A percentile compares a stretch with the other conserved stretches of the same genome.
These are phyloP conservation scores for Tilletia walkeri DNA, from an alignment of 1,284 basidiomycete species.

Conservation along the genomic window DNA sequence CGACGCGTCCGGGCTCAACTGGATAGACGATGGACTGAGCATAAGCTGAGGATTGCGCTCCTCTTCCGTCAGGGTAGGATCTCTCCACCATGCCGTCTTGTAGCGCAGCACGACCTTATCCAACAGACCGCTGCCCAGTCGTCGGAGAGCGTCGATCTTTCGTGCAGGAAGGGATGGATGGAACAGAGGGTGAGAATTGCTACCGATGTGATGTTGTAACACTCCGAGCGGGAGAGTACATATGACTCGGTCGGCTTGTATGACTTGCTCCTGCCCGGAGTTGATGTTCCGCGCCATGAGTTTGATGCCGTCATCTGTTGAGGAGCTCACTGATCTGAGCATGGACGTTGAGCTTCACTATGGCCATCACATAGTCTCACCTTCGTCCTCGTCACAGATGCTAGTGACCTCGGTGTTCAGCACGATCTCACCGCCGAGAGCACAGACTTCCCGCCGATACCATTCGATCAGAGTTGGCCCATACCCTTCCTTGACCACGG, in stretches of 20 bases:
- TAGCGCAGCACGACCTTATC: slow-evolving; percentile 23
- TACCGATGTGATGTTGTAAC: background rate
- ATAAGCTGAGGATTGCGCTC: background rate
- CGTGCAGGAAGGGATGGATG: background rate
- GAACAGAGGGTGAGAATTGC: background rate
- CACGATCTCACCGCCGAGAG: background rate
- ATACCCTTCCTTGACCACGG: slow-evolving; percentile 21
- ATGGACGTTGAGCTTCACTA: no score
- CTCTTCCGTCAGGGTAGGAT: background rate
- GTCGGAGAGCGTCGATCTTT: background rate
- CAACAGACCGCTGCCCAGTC: slow-evolving; percentile 21
- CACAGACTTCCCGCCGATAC: background rate
- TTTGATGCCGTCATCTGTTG: background rate
- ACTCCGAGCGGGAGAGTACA: slow-evolving; percentile 20
- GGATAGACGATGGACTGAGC: background rate
- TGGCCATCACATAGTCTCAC: background rate
- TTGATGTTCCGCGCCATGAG: background rate
- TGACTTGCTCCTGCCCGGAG: background rate
- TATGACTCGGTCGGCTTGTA: slow-evolving; percentile 1
- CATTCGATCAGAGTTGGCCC: slow-evolving; percentile 19
- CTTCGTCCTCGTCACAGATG: slow-evolving; percentile 12
- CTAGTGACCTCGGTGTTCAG: slow-evolving; percentile 4
- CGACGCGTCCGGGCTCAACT: background rate
- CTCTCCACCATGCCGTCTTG: slow-evolving; percentile 17
- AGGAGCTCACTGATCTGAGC: no score